Percentiles rank a stretch among this genome's conserved stretches.
phyloP scores from a whole-genome alignment of 257 asterid species.

The Thymus mandschuricus region DNA sequence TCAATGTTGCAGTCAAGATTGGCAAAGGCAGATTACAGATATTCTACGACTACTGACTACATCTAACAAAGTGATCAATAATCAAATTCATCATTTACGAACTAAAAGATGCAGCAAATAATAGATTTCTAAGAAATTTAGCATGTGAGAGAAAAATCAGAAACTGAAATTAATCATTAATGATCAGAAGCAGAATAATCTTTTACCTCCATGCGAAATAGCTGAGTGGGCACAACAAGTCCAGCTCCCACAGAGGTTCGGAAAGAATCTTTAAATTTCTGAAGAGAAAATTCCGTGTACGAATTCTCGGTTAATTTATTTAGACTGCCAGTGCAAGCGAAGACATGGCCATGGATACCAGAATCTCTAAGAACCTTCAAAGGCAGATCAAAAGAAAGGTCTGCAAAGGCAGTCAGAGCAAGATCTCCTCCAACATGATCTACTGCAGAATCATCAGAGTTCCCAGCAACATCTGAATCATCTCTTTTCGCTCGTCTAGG shows the following conservation, averaged over 20 bases:
- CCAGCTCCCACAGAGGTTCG: conserved; percentile 84
- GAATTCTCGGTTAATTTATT: conserved; percentile 71
- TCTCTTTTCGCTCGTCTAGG: conserved; percentile 61
- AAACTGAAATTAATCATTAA: background rate
- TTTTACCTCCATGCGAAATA: conserved; percentile 92
- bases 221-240: conserved; percentile 76
- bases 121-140: background rate
- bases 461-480: conserved; percentile 40
- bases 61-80: conserved; percentile 9
- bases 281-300: conserved; percentile 53
- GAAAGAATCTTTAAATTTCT: conserved; percentile 70
- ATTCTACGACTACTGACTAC: background rate
- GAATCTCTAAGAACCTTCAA: conserved; percentile 77
- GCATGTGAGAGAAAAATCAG: background rate
- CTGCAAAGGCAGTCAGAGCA: conserved; percentile 87
- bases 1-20: background rate
- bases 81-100: background rate
- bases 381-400: conserved; percentile 90
- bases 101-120: conserved; percentile 10
- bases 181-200: conserved; percentile 24
- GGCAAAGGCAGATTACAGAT: background rate
- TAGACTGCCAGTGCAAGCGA: conserved; percentile 93
- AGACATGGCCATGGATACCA: conserved; percentile 87
- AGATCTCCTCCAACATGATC: conserved; percentile 96
- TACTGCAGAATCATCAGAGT: conserved; percentile 50